Percentiles rank a stretch among this genome's conserved stretches.
These are phyloP conservation scores for Boletus fagicola DNA, from an alignment of 768 basidiomycete species.

Conservation along the genomic window DNA sequence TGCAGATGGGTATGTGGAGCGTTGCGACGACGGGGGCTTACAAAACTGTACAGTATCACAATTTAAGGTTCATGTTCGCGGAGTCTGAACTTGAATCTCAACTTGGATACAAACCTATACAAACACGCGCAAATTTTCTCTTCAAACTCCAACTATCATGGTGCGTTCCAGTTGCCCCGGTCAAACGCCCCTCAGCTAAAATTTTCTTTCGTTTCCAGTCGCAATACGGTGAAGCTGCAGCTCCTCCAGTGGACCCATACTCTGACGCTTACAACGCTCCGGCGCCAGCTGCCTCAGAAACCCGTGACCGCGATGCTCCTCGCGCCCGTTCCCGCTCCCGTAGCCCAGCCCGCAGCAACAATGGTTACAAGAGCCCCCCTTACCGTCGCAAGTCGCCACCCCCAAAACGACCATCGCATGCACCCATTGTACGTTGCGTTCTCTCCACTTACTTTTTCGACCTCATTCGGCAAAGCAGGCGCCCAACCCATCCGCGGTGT, in stretches of 20 bases:
- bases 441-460: conserved; percentile 10
- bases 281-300: conserved; percentile 43
- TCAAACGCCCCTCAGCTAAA: neutral
- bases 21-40: conserved; percentile 47
- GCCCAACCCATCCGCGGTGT: conserved; percentile 81
- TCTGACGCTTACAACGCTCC: conserved; percentile 78
- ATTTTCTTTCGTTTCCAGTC: conserved; percentile 19
- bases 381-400: conserved; percentile 58
- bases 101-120: conserved; percentile 33
- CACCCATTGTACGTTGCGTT: conserved; percentile 61
- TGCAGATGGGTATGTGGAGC: conserved; percentile 47
- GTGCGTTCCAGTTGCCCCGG: conserved; percentile 37
- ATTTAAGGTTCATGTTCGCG: conserved; percentile 37
- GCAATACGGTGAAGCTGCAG: conserved; percentile 65
- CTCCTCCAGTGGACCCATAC: conserved; percentile 71
- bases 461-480: conserved; percentile 59
- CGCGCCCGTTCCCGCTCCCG: conserved; percentile 77
- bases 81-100: conserved; percentile 29
- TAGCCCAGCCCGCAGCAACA: conserved; percentile 55
- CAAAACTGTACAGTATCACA: conserved; percentile 60
- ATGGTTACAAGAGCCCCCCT: conserved; percentile 56
- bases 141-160: conserved; percentile 65
- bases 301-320: conserved; percentile 54
- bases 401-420: conserved; percentile 64
- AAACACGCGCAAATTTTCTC: conserved; percentile 42